phyloP scores from a whole-genome alignment of 495 filamentous ascomycete species.

The Penicillium diatomitis region DNA sequence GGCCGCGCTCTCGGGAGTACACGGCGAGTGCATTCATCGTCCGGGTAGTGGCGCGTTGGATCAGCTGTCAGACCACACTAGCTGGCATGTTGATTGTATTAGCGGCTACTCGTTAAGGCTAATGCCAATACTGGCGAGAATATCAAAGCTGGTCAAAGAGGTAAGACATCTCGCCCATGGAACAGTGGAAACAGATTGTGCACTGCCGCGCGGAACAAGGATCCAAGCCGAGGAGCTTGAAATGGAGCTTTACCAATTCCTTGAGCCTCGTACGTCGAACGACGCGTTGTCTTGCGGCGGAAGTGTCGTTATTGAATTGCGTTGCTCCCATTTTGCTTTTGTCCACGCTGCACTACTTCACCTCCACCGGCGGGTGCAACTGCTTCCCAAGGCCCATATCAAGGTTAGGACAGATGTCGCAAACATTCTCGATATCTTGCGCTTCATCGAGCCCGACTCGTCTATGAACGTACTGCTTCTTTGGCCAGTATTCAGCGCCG shows the following conservation, averaged over 20 bases:
- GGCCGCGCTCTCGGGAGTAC: conserved; percentile 16
- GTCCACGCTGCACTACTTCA: conserved; percentile 23
- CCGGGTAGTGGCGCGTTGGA: conserved; percentile 3
- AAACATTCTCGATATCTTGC: conserved; percentile 14
- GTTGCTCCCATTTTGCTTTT: conserved; percentile 21
- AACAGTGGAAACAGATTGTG: background rate
- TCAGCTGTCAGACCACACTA: background rate
- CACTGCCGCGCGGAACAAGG: background rate
- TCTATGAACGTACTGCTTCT: conserved; percentile 24
- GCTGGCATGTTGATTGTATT: conserved; percentile 18
- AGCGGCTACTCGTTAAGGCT: conserved; percentile 25
- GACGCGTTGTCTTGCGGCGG: background rate
- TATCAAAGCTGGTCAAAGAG: conserved; percentile 9
- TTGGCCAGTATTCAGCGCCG: conserved; percentile 28
- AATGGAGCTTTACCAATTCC: conserved; percentile 5
- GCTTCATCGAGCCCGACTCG: conserved; percentile 13
- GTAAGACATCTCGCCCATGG: background rate
- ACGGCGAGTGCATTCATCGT: background rate
- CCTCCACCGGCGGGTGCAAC: conserved; percentile 21
- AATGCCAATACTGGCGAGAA: conserved; percentile 13
- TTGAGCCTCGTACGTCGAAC: conserved; percentile 4
- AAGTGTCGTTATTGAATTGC: conserved; percentile 11
- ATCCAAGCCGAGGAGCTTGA: conserved; percentile 10
- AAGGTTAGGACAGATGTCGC: conserved; percentile 16
- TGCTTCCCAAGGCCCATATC: conserved; percentile 11